A percentile compares a stretch with the other conserved stretches of the same genome.
Evolutionary conservation across 148 eudicot species (phyloP).

Genomic region (Amaranthus palmeri): DNA sequence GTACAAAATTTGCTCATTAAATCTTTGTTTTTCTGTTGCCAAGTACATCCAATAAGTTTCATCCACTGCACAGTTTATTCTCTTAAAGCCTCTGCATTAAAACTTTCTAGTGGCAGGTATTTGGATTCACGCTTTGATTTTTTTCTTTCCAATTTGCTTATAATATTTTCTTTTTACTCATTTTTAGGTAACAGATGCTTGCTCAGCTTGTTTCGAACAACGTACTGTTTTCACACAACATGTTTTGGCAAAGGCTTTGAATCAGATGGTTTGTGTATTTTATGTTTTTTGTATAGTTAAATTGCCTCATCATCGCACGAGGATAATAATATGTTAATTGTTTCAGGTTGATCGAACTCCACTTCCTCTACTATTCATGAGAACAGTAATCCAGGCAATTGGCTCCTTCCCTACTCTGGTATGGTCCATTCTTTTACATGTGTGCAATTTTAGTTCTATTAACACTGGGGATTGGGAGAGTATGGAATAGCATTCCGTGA

Average conservation of each 20-base stretch:
- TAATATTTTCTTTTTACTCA: constrained; percentile 1
- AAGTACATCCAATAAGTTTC: background rate
- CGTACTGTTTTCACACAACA: constrained; percentile 96
- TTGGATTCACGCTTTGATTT: background rate
- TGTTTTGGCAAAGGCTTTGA: constrained; percentile 82
- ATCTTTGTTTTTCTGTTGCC: background rate
- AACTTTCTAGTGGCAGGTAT: background rate
- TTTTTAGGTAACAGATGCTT: constrained; percentile 86
- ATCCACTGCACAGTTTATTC: background rate
- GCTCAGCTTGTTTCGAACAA: constrained; percentile 98
- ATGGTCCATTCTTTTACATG: constrained; percentile 19
- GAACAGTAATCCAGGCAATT: constrained; percentile 93
- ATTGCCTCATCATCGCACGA: background rate
- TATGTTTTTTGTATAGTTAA: background rate
- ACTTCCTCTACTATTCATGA: constrained; percentile 89
- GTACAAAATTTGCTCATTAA: background rate
- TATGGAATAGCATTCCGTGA: background rate
- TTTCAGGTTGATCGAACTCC: constrained; percentile 85
- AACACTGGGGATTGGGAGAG: background rate
- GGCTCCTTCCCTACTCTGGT: constrained; percentile 93
- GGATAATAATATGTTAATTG: background rate
- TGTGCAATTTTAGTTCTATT: background rate
- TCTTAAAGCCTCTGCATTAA: background rate
- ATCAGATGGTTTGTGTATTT: constrained; percentile 62
- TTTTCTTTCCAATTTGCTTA: constrained; percentile 1